These are phyloP conservation scores for Pythium pyrilobum DNA, from an alignment of 352 stramenopile genomes.

Conservation along the genomic window DNA sequence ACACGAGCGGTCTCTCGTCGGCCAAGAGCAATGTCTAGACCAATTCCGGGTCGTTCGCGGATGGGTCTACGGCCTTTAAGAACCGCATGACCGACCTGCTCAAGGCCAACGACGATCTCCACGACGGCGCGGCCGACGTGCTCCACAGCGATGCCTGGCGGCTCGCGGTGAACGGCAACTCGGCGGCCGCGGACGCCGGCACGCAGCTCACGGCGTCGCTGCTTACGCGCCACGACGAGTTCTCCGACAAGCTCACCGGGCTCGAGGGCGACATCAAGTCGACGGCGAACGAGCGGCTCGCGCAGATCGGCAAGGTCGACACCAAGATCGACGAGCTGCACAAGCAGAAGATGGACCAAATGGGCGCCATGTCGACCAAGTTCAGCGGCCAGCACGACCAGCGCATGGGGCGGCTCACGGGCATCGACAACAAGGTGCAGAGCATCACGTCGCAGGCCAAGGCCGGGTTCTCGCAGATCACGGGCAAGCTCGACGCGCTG, in stretches of 20 bases:
- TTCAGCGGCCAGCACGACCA: slow-evolving; percentile 8
- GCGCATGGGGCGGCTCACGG: neutral
- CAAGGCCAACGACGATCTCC: neutral
- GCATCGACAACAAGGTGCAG: slow-evolving; percentile 4
- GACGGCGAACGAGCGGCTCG: slow-evolving; percentile 5
- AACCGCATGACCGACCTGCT: neutral
- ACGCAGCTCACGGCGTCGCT: neutral
- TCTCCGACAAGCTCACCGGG: slow-evolving; percentile 2
- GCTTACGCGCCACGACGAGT: slow-evolving; percentile 3
- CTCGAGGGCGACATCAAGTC: slow-evolving; percentile 3
- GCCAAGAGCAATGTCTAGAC: neutral
- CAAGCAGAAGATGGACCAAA: slow-evolving; percentile 9
- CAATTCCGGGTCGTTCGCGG: neutral
- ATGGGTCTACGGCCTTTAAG: neutral
- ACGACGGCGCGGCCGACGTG: neutral
- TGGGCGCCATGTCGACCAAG: slow-evolving; percentile 5
- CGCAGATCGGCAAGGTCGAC: neutral
- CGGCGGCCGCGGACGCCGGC: neutral
- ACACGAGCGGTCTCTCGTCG: neutral
- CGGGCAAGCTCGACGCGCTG: neutral
- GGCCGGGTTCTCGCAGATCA: neutral
- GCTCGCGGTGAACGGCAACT: slow-evolving; percentile 5
- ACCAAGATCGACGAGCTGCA: slow-evolving; percentile 6
- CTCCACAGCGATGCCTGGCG: neutral
- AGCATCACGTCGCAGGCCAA: slow-evolving; percentile 3